These are phyloP conservation scores for Calonectria naviculata DNA, from an alignment of 2,329 filamentous ascomycete species.

Conservation along the genomic window DNA sequence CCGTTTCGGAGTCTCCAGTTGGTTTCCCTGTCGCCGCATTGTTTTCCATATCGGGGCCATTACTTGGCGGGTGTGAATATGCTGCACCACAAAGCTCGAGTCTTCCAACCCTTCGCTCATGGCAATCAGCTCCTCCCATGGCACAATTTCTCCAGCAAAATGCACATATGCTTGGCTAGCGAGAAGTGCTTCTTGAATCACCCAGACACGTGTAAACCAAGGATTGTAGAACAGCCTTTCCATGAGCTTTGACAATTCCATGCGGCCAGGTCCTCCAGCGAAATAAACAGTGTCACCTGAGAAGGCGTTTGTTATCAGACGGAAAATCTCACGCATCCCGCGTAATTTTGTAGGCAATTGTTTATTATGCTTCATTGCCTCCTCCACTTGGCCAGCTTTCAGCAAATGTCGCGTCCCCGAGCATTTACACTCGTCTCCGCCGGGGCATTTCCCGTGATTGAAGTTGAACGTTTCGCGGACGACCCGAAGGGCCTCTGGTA, in stretches of 20 bases:
- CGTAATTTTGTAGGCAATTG: conserved; percentile 10
- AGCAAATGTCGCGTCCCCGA: conserved; percentile 13
- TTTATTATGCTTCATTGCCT: not conserved
- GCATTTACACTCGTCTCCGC: conserved; percentile 6
- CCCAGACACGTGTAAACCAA: conserved; percentile 31
- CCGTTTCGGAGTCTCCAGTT: not conserved
- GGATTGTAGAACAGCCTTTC: conserved; percentile 26
- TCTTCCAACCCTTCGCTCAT: conserved; percentile 23
- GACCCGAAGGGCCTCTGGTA: conserved; percentile 8
- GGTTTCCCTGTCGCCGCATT: not conserved
- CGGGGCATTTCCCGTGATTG: conserved; percentile 6
- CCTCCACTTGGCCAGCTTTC: not conserved
- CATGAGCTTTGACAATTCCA: conserved; percentile 24
- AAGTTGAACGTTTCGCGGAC: conserved; percentile 31
- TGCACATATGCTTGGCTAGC: conserved; percentile 7
- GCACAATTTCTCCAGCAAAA: not conserved
- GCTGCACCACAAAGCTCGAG: conserved; percentile 5
- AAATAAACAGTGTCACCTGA: conserved; percentile 23
- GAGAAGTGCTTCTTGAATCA: conserved; percentile 29
- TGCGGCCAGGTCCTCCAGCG: conserved; percentile 27
- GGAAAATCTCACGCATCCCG: conserved; percentile 26
- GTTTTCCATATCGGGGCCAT: conserved; percentile 33
- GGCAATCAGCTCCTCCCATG: conserved; percentile 24
- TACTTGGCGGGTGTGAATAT: conserved; percentile 18
- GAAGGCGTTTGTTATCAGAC: conserved; percentile 14